Conservation (phyloP, 768 basidiomycete genomes). For the Calocybe cyanea region DNA sequence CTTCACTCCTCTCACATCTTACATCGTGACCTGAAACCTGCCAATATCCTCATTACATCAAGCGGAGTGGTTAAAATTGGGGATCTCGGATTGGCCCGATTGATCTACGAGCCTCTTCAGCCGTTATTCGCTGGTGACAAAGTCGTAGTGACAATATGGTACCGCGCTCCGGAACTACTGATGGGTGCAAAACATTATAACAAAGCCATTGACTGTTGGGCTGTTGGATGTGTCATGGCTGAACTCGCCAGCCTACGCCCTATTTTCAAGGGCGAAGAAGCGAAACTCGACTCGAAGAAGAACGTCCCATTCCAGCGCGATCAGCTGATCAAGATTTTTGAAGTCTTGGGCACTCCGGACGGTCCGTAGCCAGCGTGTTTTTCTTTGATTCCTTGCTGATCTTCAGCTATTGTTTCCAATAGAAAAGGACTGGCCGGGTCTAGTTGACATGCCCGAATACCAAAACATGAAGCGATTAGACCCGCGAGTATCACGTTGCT, state of each 20-base stretch:
- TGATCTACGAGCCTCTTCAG: constrained; percentile 89
- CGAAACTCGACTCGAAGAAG: constrained; percentile 95
- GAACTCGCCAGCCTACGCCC: constrained; percentile 91
- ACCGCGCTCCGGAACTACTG: constrained; percentile 93
- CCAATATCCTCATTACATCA: constrained; percentile 94
- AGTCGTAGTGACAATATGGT: constrained; percentile 99
- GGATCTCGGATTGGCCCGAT: constrained; percentile 92
- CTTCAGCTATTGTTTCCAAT: constrained; percentile 7
- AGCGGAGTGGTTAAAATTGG: constrained; percentile 93
- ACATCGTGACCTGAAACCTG: constrained; percentile 97
- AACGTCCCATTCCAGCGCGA: constrained; percentile 96
- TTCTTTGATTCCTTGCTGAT: not conserved
- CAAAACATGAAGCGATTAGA: constrained; percentile 78
- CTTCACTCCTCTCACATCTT: constrained; percentile 93
- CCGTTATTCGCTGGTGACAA: constrained; percentile 93
- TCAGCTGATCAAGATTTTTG: constrained; percentile 94
- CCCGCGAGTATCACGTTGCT: constrained; percentile 38
- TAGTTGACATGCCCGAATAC: constrained; percentile 86
- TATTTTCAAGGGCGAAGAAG: constrained; percentile 99
- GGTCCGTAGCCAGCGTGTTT: constrained; percentile 42
- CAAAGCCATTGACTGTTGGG: constrained; percentile 96
- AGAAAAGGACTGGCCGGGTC: constrained; percentile 88
- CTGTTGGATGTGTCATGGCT: constrained; percentile 95
- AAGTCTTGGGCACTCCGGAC: constrained; percentile 86
- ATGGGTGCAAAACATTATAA: constrained; percentile 98